These are phyloP conservation scores for Turritis glabra DNA, from an alignment of 345 rosid genomes.

Conservation along the genomic window DNA sequence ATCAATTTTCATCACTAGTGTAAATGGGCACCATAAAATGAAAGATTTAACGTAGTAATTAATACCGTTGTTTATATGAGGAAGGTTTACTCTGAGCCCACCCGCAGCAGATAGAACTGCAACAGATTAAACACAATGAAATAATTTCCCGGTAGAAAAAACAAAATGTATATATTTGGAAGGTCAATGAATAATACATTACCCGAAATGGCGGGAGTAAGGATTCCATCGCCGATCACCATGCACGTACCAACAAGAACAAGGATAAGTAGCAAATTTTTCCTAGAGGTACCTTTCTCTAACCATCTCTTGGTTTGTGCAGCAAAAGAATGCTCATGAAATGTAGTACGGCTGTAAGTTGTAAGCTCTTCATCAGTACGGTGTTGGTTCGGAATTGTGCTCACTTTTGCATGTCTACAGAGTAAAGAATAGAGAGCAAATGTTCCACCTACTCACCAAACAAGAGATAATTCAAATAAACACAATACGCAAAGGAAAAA, in stretches of 20 bases:
- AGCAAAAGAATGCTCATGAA: constrained; percentile 80
- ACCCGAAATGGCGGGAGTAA: constrained; percentile 98
- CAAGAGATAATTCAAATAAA: neutral
- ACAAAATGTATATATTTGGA: neutral
- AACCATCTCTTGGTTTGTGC: constrained; percentile 85
- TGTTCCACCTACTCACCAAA: constrained; percentile 75
- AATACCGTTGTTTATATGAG: constrained; percentile 61
- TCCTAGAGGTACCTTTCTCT: constrained; percentile 59
- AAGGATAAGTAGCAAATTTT: constrained; percentile 64
- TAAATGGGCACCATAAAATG: neutral
- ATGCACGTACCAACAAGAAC: constrained; percentile 93
- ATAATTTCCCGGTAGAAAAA: neutral
- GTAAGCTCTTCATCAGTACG: constrained; percentile 94
- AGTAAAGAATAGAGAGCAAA: constrained; percentile 94
- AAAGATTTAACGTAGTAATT: neutral
- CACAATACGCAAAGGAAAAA: neutral
- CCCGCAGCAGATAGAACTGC: constrained; percentile 95
- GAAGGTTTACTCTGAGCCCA: constrained; percentile 81
- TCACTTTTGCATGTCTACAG: constrained; percentile 90
- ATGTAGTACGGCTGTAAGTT: constrained; percentile 80
- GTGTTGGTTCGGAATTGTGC: constrained; percentile 86
- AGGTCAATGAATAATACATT: constrained; percentile 4
- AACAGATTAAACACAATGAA: constrained; percentile 1
- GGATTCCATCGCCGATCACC: constrained; percentile 95
- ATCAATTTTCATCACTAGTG: neutral